These are phyloP conservation scores for Dunaliella sp. DNA, from an alignment of 139 green algal species.

Conservation along the genomic window DNA sequence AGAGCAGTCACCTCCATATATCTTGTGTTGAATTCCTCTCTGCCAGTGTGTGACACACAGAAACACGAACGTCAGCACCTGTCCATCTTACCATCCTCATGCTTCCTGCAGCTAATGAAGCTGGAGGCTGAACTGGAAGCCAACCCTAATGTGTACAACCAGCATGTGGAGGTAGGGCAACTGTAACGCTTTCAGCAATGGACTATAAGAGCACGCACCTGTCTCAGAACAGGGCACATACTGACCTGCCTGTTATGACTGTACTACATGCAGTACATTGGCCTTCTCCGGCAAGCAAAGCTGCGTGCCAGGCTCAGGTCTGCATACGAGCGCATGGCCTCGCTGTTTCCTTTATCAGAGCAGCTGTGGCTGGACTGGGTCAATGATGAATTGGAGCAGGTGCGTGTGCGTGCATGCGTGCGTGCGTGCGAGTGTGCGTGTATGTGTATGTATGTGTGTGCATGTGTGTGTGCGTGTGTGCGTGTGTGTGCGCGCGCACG, in stretches of 20 bases:
- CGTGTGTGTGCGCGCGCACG: background rate
- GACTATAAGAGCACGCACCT: background rate
- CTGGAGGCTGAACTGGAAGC: conserved; percentile 61
- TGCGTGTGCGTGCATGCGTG: background rate
- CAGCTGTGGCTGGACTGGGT: conserved; percentile 81
- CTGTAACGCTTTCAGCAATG: background rate
- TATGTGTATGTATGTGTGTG: background rate
- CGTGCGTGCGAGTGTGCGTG: background rate
- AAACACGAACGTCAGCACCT: too few species aligned
- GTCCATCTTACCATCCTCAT: too few species aligned
- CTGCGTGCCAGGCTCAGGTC: conserved; percentile 27
- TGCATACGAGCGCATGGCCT: conserved; percentile 63
- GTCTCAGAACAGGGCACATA: too few species aligned
- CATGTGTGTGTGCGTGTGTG: background rate
- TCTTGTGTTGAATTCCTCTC: too few species aligned
- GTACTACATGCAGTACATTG: background rate
- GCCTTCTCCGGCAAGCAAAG: background rate
- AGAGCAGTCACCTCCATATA: too few species aligned
- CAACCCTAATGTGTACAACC: conserved; percentile 37
- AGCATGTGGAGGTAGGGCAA: background rate
- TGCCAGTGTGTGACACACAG: too few species aligned
- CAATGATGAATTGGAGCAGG: conserved; percentile 62
- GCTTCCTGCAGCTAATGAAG: conserved; percentile 51
- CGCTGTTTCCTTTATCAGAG: conserved; percentile 72
- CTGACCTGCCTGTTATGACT: background rate